These are phyloP conservation scores for Ambrosiella cleistominuta DNA, from an alignment of 2,329 filamentous ascomycete species.

Conservation along the genomic window DNA sequence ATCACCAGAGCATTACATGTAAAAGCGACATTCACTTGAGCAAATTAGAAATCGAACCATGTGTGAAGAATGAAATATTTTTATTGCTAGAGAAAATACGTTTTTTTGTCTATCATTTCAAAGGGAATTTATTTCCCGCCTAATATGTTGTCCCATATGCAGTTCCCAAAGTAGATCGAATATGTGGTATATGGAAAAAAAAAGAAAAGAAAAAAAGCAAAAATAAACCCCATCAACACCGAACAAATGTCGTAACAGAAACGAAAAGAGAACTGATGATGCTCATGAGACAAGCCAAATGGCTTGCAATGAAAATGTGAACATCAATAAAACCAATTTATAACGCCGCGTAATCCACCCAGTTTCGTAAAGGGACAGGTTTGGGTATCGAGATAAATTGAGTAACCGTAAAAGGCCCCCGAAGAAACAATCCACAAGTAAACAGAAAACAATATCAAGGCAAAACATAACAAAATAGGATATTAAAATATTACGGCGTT, in stretches of 20 bases:
- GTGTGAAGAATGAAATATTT: background rate
- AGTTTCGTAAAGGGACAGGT: background rate
- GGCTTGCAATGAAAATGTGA: background rate
- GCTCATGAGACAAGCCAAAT: background rate
- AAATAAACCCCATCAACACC: background rate
- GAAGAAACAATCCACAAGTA: background rate
- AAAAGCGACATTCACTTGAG: too few species aligned
- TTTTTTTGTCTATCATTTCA: background rate
- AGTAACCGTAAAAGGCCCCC: background rate
- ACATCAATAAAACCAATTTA: background rate
- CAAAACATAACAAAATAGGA: background rate
- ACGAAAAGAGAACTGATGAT: constrained; percentile 4
- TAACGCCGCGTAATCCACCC: background rate
- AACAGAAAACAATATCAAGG: background rate
- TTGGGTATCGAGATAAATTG: background rate
- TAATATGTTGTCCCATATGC: background rate
- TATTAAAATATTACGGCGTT: background rate
- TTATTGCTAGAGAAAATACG: background rate
- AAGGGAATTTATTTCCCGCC: background rate
- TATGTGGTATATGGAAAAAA: background rate
- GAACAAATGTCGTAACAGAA: constrained; percentile 7
- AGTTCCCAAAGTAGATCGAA: background rate
- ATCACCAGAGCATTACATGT: too few species aligned
- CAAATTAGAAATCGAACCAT: background rate
- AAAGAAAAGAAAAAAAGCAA: background rate